Evolutionary conservation across 192 early-diverging fungal genomes (phyloP), one percentile per base, ranked within the genome.

Genomic region (Gonapodya sp.): DNA sequence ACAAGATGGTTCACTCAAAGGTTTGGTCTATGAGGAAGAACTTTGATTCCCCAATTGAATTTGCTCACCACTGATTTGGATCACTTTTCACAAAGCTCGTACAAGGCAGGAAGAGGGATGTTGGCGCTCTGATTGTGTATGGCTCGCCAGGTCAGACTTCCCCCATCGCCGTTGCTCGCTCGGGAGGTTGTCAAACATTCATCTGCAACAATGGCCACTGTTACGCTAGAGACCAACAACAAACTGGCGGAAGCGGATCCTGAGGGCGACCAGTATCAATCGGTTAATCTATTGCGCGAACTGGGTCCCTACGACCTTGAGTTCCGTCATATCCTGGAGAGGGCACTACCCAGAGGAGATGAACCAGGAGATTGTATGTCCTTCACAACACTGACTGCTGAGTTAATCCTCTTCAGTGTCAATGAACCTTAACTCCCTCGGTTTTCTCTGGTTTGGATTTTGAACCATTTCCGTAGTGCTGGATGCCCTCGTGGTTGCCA

Each of bases 71-170:
- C n/a, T n/a, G n/a, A n/a, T 64, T 64, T 64, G 46, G 8, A 64
- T 64, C 24, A 8, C 24, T 64, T 64, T 64, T 24, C 24, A 64
- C 46, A 64, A 64, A 94, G 92, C 86, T 94, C 18, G 85, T 93
- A 35, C 83, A 84, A 36, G 89, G 87, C 32, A 81, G 91, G n/a
- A 94, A 94, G 81, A 88, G 87, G 8, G 93, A 94, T 78, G 81
- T 86, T 35, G 89, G 91, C 34, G 84, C 85, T 33, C 80, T 94
- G 0, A 73, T 94, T 35, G 80, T 92, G 46, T 64, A 64, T 24
- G 46, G 46, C 8, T 64, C 46, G 8, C 46, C 46, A 8, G 46
- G 46, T 64, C 8, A 64, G 46, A 64, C 46, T 64, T 32, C 37
- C 0, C 30, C 32, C 36, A 8, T 34, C 35, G 80, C 79, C 31